Percentiles rank a stretch among this genome's conserved stretches.
Conservation (phyloP, 2,329 filamentous ascomycete genomes). For the Colletotrichum sp. region DNA sequence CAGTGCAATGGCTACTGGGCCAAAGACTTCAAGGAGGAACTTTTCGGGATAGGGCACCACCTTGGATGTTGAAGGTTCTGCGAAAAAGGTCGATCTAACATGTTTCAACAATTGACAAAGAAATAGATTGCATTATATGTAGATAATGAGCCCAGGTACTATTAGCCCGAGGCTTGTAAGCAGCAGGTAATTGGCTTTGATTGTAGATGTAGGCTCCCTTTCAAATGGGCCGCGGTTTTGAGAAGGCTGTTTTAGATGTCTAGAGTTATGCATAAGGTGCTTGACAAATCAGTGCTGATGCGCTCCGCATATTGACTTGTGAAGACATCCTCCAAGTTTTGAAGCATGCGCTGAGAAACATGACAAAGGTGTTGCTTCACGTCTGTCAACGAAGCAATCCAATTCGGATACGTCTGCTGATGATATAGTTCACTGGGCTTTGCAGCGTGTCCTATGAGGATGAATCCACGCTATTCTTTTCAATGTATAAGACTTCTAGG, state of each 20-base stretch:
- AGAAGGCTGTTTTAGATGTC: background rate
- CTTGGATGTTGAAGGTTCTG: conserved; percentile 14
- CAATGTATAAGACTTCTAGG: background rate
- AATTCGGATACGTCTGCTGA: background rate
- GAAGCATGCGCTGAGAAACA: background rate
- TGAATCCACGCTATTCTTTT: background rate
- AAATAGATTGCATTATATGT: background rate
- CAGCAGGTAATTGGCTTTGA: background rate
- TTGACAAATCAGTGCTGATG: background rate
- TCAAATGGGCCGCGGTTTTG: too few relatives aligned
- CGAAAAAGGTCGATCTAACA: background rate
- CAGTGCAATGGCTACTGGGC: conserved; percentile 12
- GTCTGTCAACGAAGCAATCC: background rate
- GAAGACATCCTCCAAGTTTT: background rate
- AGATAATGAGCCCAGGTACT: rapidly evolving
- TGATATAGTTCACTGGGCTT: background rate
- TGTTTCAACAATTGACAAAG: background rate
- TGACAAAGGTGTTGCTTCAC: background rate
- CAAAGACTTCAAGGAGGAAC: background rate
- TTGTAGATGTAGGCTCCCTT: background rate
- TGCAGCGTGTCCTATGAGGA: rapidly evolving
- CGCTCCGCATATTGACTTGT: background rate
- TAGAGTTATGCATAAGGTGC: background rate
- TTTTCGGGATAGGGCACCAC: background rate
- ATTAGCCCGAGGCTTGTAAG: background rate